Conservation (phyloP, 2,329 filamentous ascomycete genomes). For the Sarocladium strictum region DNA sequence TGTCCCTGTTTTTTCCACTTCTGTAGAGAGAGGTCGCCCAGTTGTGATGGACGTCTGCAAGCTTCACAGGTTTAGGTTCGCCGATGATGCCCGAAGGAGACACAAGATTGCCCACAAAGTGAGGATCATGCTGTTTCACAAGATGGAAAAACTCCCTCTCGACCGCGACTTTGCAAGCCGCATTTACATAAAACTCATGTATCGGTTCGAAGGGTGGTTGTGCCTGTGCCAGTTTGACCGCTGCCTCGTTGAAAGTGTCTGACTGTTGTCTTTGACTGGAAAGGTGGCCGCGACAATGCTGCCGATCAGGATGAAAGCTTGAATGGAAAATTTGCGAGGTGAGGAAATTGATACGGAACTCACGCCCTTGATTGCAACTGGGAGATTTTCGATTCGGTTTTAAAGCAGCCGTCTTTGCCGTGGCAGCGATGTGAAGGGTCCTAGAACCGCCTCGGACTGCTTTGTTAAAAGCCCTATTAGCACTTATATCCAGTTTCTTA, state of each 20-base stretch:
- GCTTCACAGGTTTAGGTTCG: slow-evolving; percentile 16
- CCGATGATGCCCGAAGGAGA: slow-evolving; percentile 12
- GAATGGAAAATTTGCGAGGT: slow-evolving; percentile 31
- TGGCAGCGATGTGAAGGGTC: slow-evolving; percentile 39
- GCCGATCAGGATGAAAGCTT: slow-evolving; percentile 23
- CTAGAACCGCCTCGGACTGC: slow-evolving; percentile 30
- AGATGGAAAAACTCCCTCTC: slow-evolving; percentile 26
- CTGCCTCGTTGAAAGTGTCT: slow-evolving; percentile 26
- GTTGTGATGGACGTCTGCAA: slow-evolving; percentile 7
- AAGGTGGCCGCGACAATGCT: slow-evolving; percentile 16
- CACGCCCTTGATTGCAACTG: slow-evolving; percentile 20
- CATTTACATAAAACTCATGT: slow-evolving; percentile 18
- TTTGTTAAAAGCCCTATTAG: slow-evolving; percentile 26
- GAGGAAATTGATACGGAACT: slow-evolving; percentile 34
- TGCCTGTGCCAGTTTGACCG: slow-evolving; percentile 22
- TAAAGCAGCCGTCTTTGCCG: slow-evolving; percentile 17
- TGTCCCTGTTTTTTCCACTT: not conserved
- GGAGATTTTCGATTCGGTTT: slow-evolving; percentile 33
- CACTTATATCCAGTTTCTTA: slow-evolving; percentile 27
- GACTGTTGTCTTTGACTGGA: slow-evolving; percentile 8
- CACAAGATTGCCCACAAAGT: slow-evolving; percentile 20
- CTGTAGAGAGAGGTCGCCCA: not conserved
- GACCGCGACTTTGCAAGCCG: slow-evolving; percentile 24
- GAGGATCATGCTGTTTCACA: slow-evolving; percentile 17
- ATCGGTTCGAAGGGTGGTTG: slow-evolving; percentile 18